These are phyloP conservation scores for Knufia fluminis DNA, from an alignment of 2,329 filamentous ascomycete species.

Conservation along the genomic window DNA sequence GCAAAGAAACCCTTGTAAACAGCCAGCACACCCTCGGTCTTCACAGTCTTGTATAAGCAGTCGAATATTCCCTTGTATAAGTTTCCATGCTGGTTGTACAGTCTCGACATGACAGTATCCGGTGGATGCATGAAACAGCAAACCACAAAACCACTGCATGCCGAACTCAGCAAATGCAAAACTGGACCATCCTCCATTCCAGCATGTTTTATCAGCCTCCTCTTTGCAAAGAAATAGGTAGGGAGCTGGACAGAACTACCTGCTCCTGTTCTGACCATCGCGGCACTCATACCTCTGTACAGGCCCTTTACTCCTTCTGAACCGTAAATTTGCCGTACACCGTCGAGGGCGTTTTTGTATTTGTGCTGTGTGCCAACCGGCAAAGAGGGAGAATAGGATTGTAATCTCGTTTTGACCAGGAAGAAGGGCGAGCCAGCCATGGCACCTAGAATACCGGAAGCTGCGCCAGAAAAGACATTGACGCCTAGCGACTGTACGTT, in stretches of 20 bases:
- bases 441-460: slow-evolving; percentile 82
- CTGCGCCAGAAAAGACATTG: slow-evolving; percentile 88
- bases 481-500: slow-evolving; percentile 74
- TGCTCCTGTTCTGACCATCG: slow-evolving; percentile 93
- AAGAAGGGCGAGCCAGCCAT: slow-evolving; percentile 95
- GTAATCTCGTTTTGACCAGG: slow-evolving; percentile 90
- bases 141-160: slow-evolving; percentile 87
- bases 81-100: slow-evolving; percentile 98
- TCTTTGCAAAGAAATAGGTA: slow-evolving; percentile 96
- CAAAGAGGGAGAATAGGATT: slow-evolving; percentile 84
- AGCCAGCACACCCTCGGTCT: slow-evolving; percentile 80
- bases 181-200: slow-evolving; percentile 86
- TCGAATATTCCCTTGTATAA: slow-evolving; percentile 91
- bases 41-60: slow-evolving; percentile 81
- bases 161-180: slow-evolving; percentile 79
- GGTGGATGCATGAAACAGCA: slow-evolving; percentile 98
- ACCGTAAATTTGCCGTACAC: slow-evolving; percentile 67
- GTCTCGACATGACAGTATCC: slow-evolving; percentile 96
- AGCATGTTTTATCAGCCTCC: slow-evolving; percentile 68
- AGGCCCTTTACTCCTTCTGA: slow-evolving; percentile 70
- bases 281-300: slow-evolving; percentile 82
- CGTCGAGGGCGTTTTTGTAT: slow-evolving; percentile 79
- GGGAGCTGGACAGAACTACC: slow-evolving; percentile 93
- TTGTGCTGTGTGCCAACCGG: slow-evolving; percentile 95
- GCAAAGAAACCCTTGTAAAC: slow-evolving; percentile 98